Conservation (phyloP, 1,284 basidiomycete species). For the Cutaneotrichosporon sp. region DNA sequence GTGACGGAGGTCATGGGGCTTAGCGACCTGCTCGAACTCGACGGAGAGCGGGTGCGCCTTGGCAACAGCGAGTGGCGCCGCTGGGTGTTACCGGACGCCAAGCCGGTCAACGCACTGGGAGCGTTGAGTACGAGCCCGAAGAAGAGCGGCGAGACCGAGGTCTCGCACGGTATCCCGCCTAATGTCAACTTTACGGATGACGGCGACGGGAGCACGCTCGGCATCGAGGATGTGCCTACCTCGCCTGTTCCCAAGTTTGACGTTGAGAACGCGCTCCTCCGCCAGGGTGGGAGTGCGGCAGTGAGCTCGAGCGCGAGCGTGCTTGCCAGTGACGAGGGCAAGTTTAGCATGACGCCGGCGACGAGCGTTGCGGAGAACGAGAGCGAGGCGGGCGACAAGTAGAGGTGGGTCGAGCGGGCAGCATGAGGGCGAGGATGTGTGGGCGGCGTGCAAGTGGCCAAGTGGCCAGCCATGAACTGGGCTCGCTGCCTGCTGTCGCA, state of each 20-base stretch:
- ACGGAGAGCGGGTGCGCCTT: constrained; percentile 65
- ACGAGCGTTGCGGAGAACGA: constrained; percentile 31
- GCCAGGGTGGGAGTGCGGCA: constrained; percentile 24
- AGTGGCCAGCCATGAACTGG: too few relatives aligned
- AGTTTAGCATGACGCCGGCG: constrained; percentile 27
- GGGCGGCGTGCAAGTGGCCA: too few relatives aligned
- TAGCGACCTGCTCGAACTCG: constrained; percentile 71
- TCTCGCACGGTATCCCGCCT: constrained; percentile 24
- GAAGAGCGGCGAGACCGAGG: constrained; percentile 25
- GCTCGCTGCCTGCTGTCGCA: neutral
- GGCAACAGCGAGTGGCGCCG: constrained; percentile 60
- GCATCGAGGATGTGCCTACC: constrained; percentile 21
- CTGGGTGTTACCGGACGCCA: constrained; percentile 72
- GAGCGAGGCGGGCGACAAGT: constrained; percentile 17
- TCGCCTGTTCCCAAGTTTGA: constrained; percentile 30
- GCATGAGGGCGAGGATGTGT: neutral
- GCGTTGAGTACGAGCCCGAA: constrained; percentile 17
- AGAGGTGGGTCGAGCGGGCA: neutral
- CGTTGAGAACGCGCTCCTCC: constrained; percentile 48
- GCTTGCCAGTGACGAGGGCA: constrained; percentile 25
- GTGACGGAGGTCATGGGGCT: constrained; percentile 70
- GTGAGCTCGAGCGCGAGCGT: constrained; percentile 30
- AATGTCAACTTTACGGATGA: constrained; percentile 9
- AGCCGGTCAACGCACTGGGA: constrained; percentile 27
- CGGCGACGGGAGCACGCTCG: constrained; percentile 14